phyloP scores from a whole-genome alignment of 768 basidiomycete genomes.

The Lanmaoa pseudosensibilis region DNA sequence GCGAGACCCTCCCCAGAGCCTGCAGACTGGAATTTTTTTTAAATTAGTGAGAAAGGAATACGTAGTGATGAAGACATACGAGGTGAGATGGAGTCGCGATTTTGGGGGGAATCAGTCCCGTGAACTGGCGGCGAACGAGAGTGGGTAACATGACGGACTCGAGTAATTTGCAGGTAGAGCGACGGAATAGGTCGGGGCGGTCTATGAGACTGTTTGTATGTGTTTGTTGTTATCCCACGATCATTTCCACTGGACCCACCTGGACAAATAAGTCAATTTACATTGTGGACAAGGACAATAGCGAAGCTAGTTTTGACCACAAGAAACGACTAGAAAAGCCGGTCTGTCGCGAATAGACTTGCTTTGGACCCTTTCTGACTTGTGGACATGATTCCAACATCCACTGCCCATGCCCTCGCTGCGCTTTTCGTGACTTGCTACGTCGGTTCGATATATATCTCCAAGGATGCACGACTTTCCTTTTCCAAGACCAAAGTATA shows the following conservation, averaged over 20 bases:
- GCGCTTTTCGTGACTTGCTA: slow-evolving; percentile 63
- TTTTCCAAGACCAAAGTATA: slow-evolving; percentile 38
- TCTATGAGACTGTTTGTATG: slow-evolving; percentile 5
- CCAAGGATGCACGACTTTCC: slow-evolving; percentile 58
- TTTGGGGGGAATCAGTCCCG: slow-evolving; percentile 89
- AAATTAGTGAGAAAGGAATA: neutral
- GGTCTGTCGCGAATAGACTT: slow-evolving; percentile 7
- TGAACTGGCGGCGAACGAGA: slow-evolving; percentile 81
- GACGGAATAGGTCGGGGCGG: slow-evolving; percentile 26
- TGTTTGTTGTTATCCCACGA: slow-evolving; percentile 22
- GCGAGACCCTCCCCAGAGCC: slow-evolving; percentile 79
- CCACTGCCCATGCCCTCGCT: slow-evolving; percentile 54
- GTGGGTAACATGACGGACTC: slow-evolving; percentile 70
- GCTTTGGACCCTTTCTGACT: neutral
- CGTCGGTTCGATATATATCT: slow-evolving; percentile 82
- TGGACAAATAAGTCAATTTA: neutral
- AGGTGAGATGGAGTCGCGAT: slow-evolving; percentile 89
- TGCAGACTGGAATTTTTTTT: slow-evolving; percentile 66
- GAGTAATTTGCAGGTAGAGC: neutral
- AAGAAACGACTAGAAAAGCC: slow-evolving; percentile 13
- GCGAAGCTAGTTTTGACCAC: slow-evolving; percentile 7
- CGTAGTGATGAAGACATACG: slow-evolving; percentile 39
- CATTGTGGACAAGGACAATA: slow-evolving; percentile 3
- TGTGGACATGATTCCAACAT: slow-evolving; percentile 28
- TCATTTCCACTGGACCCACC: slow-evolving; percentile 14